These are phyloP conservation scores for Chrysosporium queenslandicum DNA, from an alignment of 2,329 filamentous ascomycete genomes.

Conservation along the genomic window DNA sequence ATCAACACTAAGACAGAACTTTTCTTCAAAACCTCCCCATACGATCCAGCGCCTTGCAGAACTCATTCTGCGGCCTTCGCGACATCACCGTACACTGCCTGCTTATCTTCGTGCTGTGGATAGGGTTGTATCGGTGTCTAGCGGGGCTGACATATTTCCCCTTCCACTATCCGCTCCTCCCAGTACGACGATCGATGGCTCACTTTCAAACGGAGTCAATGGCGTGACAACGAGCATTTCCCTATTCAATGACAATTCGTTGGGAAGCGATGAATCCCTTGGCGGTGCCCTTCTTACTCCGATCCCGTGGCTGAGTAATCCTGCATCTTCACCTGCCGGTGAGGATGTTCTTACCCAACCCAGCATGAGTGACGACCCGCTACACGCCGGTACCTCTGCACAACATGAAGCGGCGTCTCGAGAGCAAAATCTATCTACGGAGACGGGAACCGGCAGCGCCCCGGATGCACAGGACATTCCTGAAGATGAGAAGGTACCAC, in stretches of 20 bases:
- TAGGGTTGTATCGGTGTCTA: constrained; percentile 82
- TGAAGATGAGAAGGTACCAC: constrained; percentile 54
- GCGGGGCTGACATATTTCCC: constrained; percentile 68
- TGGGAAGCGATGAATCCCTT: constrained; percentile 78
- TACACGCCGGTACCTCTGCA: neutral
- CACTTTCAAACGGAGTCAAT: constrained; percentile 47
- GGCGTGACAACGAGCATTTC: constrained; percentile 31
- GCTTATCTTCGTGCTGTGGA: constrained; percentile 86
- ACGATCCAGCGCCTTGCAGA: constrained; percentile 88
- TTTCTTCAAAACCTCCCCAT: constrained; percentile 69
- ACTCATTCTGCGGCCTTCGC: constrained; percentile 63
- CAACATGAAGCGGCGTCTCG: constrained; percentile 37
- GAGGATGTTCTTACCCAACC: constrained; percentile 16
- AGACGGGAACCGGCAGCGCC: constrained; percentile 14
- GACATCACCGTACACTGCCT: constrained; percentile 70
- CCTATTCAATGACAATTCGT: constrained; percentile 28
- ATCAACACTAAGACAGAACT: constrained; percentile 53
- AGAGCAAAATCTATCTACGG: constrained; percentile 19
- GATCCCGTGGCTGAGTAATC: constrained; percentile 69
- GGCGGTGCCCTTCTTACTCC: constrained; percentile 87
- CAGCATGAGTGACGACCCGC: constrained; percentile 16
- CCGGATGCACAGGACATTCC: constrained; percentile 27
- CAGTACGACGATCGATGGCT: constrained; percentile 30
- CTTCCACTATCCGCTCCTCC: constrained; percentile 53
- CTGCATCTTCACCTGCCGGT: constrained; percentile 14